phyloP scores from a whole-genome alignment of 495 filamentous ascomycete genomes.

The Trichoderma asperelloides region DNA sequence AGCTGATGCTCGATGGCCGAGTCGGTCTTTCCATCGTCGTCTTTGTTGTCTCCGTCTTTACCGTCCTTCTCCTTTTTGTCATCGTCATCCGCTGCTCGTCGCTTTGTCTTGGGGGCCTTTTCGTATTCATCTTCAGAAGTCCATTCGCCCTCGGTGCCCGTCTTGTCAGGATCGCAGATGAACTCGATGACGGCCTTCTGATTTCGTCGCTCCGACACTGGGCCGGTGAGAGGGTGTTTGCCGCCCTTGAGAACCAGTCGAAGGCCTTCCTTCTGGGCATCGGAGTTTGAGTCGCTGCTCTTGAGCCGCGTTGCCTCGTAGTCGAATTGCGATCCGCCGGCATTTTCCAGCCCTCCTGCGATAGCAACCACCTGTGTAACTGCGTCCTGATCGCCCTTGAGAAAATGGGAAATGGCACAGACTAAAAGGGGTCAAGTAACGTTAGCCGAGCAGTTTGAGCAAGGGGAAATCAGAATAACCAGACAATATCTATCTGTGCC shows the following conservation, averaged over 20 bases:
- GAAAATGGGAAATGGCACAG: constrained; percentile 63
- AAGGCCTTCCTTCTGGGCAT: constrained; percentile 59
- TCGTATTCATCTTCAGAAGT: constrained; percentile 38
- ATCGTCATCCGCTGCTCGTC: constrained; percentile 15
- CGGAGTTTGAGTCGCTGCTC: constrained; percentile 44
- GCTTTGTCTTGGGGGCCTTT: not conserved
- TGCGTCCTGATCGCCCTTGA: constrained; percentile 33
- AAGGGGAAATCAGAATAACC: not conserved
- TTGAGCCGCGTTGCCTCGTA: constrained; percentile 55
- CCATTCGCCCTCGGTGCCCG: constrained; percentile 60
- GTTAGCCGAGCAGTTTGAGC: not conserved
- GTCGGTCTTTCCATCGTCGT: constrained; percentile 23
- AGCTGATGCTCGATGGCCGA: constrained; percentile 36
- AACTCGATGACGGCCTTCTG: constrained; percentile 77
- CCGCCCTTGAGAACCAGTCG: constrained; percentile 63
- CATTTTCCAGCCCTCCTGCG: constrained; percentile 53
- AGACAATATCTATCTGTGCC: constrained; percentile 13
- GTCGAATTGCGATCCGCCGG: constrained; percentile 47
- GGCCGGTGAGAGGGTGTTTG: constrained; percentile 36
- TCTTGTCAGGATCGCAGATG: constrained; percentile 58
- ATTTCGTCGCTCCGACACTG: constrained; percentile 33
- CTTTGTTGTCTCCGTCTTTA: constrained; percentile 27
- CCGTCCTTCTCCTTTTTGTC: constrained; percentile 18
- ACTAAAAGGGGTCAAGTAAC: constrained; percentile 36
- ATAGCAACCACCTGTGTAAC: constrained; percentile 55